These are phyloP conservation scores for Biscutella laevigata DNA, from an alignment of 441 rosid species.

Conservation along the genomic window DNA sequence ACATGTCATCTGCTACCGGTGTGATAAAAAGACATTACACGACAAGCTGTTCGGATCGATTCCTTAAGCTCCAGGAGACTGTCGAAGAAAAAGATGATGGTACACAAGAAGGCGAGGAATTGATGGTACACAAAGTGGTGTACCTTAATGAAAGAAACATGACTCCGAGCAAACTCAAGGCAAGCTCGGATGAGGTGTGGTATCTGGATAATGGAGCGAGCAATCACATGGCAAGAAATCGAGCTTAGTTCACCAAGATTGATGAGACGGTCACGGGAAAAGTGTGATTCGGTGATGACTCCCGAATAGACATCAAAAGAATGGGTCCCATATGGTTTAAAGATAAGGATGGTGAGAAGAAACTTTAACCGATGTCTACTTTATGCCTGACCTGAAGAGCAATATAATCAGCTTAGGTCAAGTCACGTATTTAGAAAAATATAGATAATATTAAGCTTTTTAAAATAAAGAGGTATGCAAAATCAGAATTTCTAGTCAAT, in stretches of 20 bases:
- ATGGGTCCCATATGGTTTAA: not conserved
- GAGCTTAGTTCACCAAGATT: too few relatives aligned
- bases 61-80: not conserved
- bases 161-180: not conserved
- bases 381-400: too few relatives aligned
- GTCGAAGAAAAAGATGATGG: not conserved
- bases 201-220: not conserved
- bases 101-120: not conserved
- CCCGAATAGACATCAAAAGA: not conserved
- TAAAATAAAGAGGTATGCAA: too few relatives aligned
- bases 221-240: too few relatives aligned
- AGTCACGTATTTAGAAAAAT: too few relatives aligned
- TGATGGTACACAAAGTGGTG: not conserved
- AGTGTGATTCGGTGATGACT: not conserved
- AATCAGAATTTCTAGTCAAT: not conserved
- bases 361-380: too few relatives aligned
- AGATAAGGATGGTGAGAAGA: not conserved
- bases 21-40: not conserved
- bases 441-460: too few relatives aligned
- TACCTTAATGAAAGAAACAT: not conserved
- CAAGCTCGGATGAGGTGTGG: not conserved
- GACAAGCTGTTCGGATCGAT: fast-evolving
- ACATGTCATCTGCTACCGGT: not conserved
- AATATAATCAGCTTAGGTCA: too few relatives aligned
- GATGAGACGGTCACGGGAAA: not conserved